Evolutionary conservation across 1,139 yeast species (phyloP).

Genomic region (Saccharomyces uvarum): DNA sequence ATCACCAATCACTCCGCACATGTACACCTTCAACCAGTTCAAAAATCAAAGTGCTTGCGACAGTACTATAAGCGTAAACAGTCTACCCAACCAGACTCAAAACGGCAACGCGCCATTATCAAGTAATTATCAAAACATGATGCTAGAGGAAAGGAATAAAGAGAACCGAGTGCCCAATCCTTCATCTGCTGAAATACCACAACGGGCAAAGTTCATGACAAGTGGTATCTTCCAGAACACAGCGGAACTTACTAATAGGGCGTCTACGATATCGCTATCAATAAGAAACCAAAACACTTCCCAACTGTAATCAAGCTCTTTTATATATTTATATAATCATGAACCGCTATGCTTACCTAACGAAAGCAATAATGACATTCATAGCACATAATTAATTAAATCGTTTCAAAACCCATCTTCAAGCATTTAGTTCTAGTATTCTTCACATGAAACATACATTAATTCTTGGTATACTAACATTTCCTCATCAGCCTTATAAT

Average conservation of each 20-base stretch:
- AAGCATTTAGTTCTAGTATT: not conserved
- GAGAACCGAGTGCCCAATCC: slow-evolving; percentile 1
- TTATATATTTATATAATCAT: not conserved
- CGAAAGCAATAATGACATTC: not conserved
- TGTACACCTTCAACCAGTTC: slow-evolving; percentile 21
- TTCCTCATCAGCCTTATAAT: not conserved
- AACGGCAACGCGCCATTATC: not conserved
- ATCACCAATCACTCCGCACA: slow-evolving; percentile 26
- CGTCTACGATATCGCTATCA: not conserved
- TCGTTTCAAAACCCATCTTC: not conserved
- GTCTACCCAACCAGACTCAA: slow-evolving; percentile 15
- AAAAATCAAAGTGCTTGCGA: slow-evolving; percentile 23
- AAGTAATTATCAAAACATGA: not conserved
- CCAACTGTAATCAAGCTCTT: not conserved
- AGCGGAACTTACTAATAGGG: not conserved
- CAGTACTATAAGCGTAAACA: slow-evolving; percentile 23
- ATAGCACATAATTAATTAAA: not conserved
- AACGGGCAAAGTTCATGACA: not conserved
- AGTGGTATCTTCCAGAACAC: not conserved
- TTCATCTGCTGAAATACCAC: not conserved
- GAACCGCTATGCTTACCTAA: not conserved
- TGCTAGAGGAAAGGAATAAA: slow-evolving; percentile 1
- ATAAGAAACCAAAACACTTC: not conserved
- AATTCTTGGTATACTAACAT: not conserved
- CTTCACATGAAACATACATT: not conserved